Conservation (phyloP, 208 protist genomes). For the Acanthamoeba lenticulata region DNA sequence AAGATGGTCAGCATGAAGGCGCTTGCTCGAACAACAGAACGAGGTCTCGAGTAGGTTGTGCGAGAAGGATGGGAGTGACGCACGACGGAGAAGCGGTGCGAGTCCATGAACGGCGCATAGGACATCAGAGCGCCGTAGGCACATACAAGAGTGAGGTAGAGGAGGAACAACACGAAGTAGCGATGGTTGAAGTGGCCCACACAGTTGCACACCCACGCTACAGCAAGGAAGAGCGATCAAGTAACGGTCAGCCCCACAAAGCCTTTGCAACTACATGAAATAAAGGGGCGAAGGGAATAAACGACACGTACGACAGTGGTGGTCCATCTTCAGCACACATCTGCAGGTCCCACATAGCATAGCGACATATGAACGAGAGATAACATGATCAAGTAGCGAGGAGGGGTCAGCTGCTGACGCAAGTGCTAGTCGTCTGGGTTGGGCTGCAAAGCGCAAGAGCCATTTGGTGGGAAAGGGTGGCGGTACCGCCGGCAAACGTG, state of each 20-base stretch:
- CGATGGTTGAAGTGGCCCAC: conserved; percentile 65
- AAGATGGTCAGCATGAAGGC: not conserved
- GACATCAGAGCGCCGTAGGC: conserved; percentile 50
- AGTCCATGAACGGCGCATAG: conserved; percentile 16
- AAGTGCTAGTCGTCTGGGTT: too few species aligned
- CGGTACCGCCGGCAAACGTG: conserved; percentile 36
- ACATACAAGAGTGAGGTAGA: conserved; percentile 41
- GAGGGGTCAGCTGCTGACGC: too few species aligned
- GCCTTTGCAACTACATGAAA: too few species aligned
- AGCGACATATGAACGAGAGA: too few species aligned
- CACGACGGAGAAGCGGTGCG: conserved; percentile 18
- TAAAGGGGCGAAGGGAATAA: not conserved
- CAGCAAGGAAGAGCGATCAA: not conserved
- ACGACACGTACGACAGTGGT: conserved; percentile 51
- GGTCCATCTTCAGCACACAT: conserved; percentile 57
- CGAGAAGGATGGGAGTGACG: not conserved
- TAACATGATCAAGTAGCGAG: too few species aligned
- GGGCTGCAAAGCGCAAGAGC: not conserved
- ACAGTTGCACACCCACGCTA: conserved; percentile 64
- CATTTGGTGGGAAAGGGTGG: not conserved
- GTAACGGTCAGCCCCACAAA: not conserved
- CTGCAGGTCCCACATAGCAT: not conserved
- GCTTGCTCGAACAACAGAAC: not conserved
- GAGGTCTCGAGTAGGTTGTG: not conserved
- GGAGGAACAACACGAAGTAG: conserved; percentile 64